Evolutionary conservation across 2,329 filamentous ascomycete genomes (phyloP), one percentile per base, ranked within the genome.

Genomic region (Colletotrichum sp.): DNA sequence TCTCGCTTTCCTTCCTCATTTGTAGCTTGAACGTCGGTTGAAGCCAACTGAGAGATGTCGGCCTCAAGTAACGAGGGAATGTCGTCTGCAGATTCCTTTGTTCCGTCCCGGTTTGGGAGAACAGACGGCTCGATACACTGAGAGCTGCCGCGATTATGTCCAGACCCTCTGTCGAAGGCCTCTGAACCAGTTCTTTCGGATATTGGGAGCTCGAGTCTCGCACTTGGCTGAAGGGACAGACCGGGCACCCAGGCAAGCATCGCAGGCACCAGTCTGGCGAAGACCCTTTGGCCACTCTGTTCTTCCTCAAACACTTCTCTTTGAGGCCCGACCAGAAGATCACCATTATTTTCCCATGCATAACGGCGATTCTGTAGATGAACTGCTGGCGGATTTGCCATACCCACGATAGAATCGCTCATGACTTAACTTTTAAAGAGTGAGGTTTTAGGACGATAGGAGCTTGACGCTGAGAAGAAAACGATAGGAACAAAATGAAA

Each of bases 251-350:
- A 48, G n/a, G 44, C 44, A 1, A 48, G 19, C 44, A 48, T 13
- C 6, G 44, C 44, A 6, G 3, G 6, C 44, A 13, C 44, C n/a
- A 48, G 44, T 13, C 9, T 3, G 5, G 11, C 1, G 44, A 48
- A 48, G n/a, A 7, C n/a, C 9, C 3, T 48, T 0, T 7, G 6
- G 2, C 44, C 44, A 0, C 2, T 48, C 44, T 48, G 44, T 13
- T 3, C 1, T 48, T 22, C 44, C 6, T 48, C 5, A 3, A 48
- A 7, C 3, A 7, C n/a, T 22, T 48, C 3, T 1, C 6, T 2
- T 48, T 48, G 44, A 13, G 11, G 44, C 4, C 4, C 5, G 5
- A n/a, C 2, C 3, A 48, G 39, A 4, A n/a, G 8, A 6, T 6
- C 19, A 11, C 19, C 39, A n/a, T n/a, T 11, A 9, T 6, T 3